Evolutionary conservation across 2,329 filamentous ascomycete species (phyloP).

Genomic region (Aspergillus terreus): DNA sequence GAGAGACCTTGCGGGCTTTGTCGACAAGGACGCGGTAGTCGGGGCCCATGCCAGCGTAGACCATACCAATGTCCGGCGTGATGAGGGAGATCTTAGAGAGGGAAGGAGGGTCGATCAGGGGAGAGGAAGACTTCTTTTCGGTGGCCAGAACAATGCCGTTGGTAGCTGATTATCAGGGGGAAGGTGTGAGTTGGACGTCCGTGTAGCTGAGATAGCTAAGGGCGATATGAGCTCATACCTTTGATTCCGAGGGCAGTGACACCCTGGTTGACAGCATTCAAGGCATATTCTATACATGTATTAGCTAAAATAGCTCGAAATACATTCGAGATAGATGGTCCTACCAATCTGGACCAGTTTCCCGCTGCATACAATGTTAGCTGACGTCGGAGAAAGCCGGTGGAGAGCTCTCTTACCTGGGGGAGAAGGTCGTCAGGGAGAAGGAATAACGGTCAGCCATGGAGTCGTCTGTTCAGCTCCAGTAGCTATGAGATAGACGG

Average conservation of each 20-base stretch:
- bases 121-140: conserved; percentile 98
- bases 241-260: conserved; percentile 98
- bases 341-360: conserved; percentile 98
- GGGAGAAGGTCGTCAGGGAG: conserved; percentile 98
- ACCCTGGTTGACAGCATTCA: conserved; percentile 98
- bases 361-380: conserved; percentile 63
- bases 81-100: conserved; percentile 97
- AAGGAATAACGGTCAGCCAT: conserved; percentile 99
- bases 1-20: conserved; percentile 95
- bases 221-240: conserved; percentile 53
- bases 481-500: conserved; percentile 12
- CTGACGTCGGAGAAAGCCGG: conserved; percentile 11
- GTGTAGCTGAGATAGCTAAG: conserved; percentile 3
- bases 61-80: conserved; percentile 99
- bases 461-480: conserved; percentile 26
- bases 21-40: conserved; percentile 98
- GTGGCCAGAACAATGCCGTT: conserved; percentile 98
- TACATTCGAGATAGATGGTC: conserved; percentile 1
- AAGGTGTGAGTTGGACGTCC: no score
- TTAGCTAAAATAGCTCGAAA: conserved; percentile 13
- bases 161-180: conserved; percentile 60
- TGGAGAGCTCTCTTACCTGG: conserved; percentile 60
- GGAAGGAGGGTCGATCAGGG: conserved; percentile 90
- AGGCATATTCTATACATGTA: conserved; percentile 75
- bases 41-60: conserved; percentile 98